Evolutionary conservation across 148 eudicot species (phyloP).

Genomic region (Silene uniflora): DNA sequence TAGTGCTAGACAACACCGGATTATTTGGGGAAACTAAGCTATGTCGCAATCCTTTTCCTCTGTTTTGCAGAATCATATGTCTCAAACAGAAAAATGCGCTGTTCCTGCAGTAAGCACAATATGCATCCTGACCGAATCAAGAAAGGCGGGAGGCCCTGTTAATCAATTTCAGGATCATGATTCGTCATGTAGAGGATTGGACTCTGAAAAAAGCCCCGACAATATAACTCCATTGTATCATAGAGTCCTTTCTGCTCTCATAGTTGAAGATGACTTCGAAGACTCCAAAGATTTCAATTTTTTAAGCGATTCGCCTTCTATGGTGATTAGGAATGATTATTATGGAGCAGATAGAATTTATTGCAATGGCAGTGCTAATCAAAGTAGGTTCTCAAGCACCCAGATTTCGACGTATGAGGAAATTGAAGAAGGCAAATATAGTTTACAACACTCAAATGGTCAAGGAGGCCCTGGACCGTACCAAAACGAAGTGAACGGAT

Average conservation of each 20-base stretch:
- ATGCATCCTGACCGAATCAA: slow-evolving; percentile 33
- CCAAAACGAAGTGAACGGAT: slow-evolving; percentile 34
- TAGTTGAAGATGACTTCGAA: slow-evolving; percentile 71
- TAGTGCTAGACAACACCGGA: background rate
- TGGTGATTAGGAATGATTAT: slow-evolving; percentile 31
- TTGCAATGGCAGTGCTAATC: slow-evolving; percentile 50
- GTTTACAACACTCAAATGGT: slow-evolving; percentile 37
- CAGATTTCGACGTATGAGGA: slow-evolving; percentile 42
- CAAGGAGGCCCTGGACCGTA: slow-evolving; percentile 37
- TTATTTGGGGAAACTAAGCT: background rate
- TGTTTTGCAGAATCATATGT: slow-evolving; percentile 42
- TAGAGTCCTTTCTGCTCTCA: slow-evolving; percentile 87
- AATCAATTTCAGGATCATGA: slow-evolving; percentile 45
- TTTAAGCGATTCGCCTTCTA: slow-evolving; percentile 28
- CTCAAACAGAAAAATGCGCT: slow-evolving; percentile 33
- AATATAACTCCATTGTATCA: slow-evolving; percentile 54
- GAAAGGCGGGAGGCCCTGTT: slow-evolving; percentile 30
- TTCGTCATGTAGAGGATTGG: slow-evolving; percentile 35
- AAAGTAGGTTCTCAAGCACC: slow-evolving; percentile 36
- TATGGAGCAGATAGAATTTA: slow-evolving; percentile 34
- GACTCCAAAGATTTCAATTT: slow-evolving; percentile 48
- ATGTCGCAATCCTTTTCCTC: slow-evolving; percentile 5
- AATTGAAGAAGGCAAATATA: slow-evolving; percentile 35
- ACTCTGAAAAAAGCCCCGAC: slow-evolving; percentile 36
- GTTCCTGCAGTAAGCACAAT: slow-evolving; percentile 34